phyloP scores from a whole-genome alignment of 1,284 basidiomycete species.

The Pseudomicrostroma phylloplanum region DNA sequence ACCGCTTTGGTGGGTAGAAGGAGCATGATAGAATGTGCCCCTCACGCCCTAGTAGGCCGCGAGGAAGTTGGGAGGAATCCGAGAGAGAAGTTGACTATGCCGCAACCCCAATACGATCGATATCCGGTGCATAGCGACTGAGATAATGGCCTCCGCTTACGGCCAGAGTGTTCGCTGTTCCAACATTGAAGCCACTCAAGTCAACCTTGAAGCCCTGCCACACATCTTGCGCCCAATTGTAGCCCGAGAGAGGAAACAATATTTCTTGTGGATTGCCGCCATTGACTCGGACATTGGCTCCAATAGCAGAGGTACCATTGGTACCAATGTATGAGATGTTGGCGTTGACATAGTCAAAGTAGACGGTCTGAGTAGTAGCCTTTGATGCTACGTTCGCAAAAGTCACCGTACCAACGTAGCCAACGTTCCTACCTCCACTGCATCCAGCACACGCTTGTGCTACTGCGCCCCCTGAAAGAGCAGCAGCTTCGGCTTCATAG shows the following conservation, averaged over 20 bases:
- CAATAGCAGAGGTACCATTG: constrained; percentile 19
- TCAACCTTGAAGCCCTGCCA: constrained; percentile 23
- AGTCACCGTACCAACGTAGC: constrained; percentile 19
- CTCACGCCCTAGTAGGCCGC: too few relatives aligned
- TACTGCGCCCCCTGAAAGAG: constrained; percentile 11
- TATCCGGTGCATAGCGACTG: constrained; percentile 20
- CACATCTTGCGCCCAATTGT: constrained; percentile 24
- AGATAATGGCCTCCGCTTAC: constrained; percentile 14
- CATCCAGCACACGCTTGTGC: constrained; percentile 22
- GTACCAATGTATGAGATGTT: constrained; percentile 21
- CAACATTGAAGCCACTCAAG: constrained; percentile 21
- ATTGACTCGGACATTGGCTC: constrained; percentile 23
- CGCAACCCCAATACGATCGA: constrained; percentile 23
- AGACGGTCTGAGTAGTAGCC: constrained; percentile 9
- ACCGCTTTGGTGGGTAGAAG: too few relatives aligned
- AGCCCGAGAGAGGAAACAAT: constrained; percentile 26
- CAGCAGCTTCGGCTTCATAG: neutral
- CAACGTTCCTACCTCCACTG: constrained; percentile 21
- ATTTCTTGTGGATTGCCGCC: constrained; percentile 21
- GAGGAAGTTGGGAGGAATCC: too few relatives aligned
- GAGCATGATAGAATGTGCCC: too few relatives aligned
- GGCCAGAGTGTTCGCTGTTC: constrained; percentile 19
- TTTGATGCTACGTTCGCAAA: neutral
- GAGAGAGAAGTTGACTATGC: constrained; percentile 1
- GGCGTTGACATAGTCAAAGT: constrained; percentile 32